A percentile compares a stretch with the other conserved stretches of the same genome.
phyloP scores from a whole-genome alignment of 2,329 filamentous ascomycete species.

The Aspergillus sp. region DNA sequence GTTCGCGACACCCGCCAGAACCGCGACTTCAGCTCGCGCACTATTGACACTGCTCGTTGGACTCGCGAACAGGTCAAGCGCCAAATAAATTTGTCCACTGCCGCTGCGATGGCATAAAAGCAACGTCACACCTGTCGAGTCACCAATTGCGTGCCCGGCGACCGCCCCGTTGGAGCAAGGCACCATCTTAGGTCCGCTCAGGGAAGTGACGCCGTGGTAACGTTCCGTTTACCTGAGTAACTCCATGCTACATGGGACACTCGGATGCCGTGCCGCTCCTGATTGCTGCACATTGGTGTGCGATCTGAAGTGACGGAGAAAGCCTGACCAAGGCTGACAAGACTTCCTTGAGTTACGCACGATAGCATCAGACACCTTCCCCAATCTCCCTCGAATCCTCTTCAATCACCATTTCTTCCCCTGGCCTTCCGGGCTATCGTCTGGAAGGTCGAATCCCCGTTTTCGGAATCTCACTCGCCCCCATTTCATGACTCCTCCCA shows the following conservation, averaged over 20 bases:
- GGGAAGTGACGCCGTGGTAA: constrained; percentile 18
- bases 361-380: background rate
- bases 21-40: constrained; percentile 79
- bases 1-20: constrained; percentile 90
- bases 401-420: background rate
- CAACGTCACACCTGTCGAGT: constrained; percentile 1
- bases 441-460: constrained; percentile 3
- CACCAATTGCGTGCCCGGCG: constrained; percentile 10
- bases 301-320: background rate
- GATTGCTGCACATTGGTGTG: background rate
- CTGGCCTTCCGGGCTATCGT: constrained; percentile 2
- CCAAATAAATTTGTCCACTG: constrained; percentile 53
- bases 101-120: constrained; percentile 37
- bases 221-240: constrained; percentile 8
- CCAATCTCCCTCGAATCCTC: background rate
- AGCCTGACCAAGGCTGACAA: background rate
- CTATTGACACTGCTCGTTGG: constrained; percentile 94
- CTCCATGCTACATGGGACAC: constrained; percentile 8
- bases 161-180: constrained; percentile 14
- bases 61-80: constrained; percentile 96
- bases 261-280: constrained; percentile 12
- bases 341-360: background rate
- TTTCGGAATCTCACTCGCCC: constrained; percentile 19
- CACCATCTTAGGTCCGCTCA: constrained; percentile 11
- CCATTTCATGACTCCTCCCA: constrained; percentile 17